Evolutionary conservation across 805 yeast species (phyloP).

Genomic region (Tetrapisispora namnaoensis): DNA sequence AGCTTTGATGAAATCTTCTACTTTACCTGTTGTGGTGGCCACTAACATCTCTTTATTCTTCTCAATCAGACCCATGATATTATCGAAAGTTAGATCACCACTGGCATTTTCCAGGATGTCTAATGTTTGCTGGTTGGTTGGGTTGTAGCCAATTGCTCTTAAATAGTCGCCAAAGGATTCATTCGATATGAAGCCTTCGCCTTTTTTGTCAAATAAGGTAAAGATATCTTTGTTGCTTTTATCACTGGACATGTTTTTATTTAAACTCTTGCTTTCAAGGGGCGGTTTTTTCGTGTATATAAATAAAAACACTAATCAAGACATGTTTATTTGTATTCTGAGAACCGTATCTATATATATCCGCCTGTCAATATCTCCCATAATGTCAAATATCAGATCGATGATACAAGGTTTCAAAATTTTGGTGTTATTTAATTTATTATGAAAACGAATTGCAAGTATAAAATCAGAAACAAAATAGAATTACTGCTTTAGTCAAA

Average conservation of each 20-base stretch:
- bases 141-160: constrained; percentile 97
- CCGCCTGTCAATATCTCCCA: no score
- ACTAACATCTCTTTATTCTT: constrained; percentile 20
- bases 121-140: constrained; percentile 50
- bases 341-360: no score
- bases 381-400: no score
- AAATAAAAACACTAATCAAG: no score
- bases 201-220: constrained; percentile 92
- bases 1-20: constrained; percentile 77
- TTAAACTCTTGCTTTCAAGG: no score
- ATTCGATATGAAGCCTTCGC: constrained; percentile 80
- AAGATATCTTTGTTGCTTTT: constrained; percentile 75
- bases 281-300: no score
- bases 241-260: constrained; percentile 1
- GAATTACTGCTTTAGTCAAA: no score
- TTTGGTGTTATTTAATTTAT: no score
- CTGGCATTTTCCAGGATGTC: constrained; percentile 14
- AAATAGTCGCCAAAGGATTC: constrained; percentile 85
- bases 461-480: no score
- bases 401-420: no score
- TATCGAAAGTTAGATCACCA: constrained; percentile 21
- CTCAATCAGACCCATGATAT: constrained; percentile 17
- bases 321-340: not conserved
- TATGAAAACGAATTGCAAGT: no score
- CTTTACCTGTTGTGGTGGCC: constrained; percentile 26